Evolutionary conservation across 1,284 basidiomycete species (phyloP), one percentile per base, ranked within the genome.

Genomic region (Apiotrichum sp.): DNA sequence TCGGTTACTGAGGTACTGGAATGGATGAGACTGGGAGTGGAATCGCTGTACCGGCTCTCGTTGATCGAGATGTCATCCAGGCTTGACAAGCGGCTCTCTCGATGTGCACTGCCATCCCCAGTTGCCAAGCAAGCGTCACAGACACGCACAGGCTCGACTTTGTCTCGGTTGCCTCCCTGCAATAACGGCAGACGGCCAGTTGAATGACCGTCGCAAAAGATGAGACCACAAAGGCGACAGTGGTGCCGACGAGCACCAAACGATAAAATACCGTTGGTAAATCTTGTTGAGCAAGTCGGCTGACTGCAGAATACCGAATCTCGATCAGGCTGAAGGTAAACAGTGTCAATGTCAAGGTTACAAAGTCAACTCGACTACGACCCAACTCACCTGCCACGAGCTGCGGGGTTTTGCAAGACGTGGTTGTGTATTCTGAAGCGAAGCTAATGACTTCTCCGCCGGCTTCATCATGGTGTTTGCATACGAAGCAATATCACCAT

Each of bases 281-380:
- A 74, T 62, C 71, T 65, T 56, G 67, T 63, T 3, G 67, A 67
- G 64, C 72, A 74, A 40, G 66, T 59, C 7, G 70, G 68, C 55
- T 59, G 62, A 45, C 63, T 65, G 63, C 72, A 74, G 39, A 74
- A 62, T 0, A 67, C 69, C 13, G 66, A 64, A 22, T 66, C 66
- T 10, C 53, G 58, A 35, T 72, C 68, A 22, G 61, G 65, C 67
- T 70, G 49, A 8, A 16, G 14, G 52, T 56, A 29, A 29, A 29
- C 57, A 56, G 46, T 47, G 29, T 41, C 40, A 41, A 16, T 16
- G 40, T 9, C 11, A 41, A 14, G 32, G 32, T 41, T 14, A 38
- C 13, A 38, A 13, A 8, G 36, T 13, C 13, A 13, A 38, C 13
- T 8, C 36, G 36, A 38, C 3, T 3, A 38, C 9, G 13, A 13